Conservation (phyloP, 2,329 filamentous ascomycete genomes). For the Penicillium sp. region DNA sequence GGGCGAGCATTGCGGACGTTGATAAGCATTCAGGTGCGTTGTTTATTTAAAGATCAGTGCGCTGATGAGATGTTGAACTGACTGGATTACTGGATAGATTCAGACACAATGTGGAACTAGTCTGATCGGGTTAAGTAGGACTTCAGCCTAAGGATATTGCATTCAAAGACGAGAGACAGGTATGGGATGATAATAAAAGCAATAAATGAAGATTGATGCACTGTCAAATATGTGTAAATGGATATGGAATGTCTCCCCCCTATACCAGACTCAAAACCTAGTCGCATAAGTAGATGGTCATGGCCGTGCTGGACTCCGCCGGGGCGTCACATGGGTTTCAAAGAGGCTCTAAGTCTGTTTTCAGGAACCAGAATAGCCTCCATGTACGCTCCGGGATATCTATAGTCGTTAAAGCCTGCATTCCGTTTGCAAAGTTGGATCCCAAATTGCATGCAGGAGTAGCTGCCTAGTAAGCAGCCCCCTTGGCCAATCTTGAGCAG, state of each 20-base stretch:
- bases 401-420: too few relatives aligned
- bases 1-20: slow-evolving; percentile 48
- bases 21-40: slow-evolving; percentile 38
- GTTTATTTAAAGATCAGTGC: neutral
- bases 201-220: neutral
- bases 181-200: neutral
- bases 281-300: slow-evolving; percentile 47
- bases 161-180: neutral
- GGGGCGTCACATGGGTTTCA: too few relatives aligned
- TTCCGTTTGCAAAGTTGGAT: too few relatives aligned
- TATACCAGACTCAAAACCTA: slow-evolving; percentile 41
- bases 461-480: too few relatives aligned
- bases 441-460: too few relatives aligned
- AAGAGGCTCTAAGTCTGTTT: slow-evolving; percentile 1
- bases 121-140: neutral
- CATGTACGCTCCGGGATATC: too few relatives aligned
- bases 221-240: neutral
- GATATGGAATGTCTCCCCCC: slow-evolving; percentile 44
- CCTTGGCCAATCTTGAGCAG: too few relatives aligned
- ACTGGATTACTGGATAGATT: slow-evolving; percentile 26
- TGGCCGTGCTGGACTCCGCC: too few relatives aligned
- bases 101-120: slow-evolving; percentile 32
- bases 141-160: neutral
- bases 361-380: too few relatives aligned
- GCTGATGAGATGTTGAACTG: neutral